Conservation (phyloP, 805 yeast genomes). For the Saitoella complicata region DNA sequence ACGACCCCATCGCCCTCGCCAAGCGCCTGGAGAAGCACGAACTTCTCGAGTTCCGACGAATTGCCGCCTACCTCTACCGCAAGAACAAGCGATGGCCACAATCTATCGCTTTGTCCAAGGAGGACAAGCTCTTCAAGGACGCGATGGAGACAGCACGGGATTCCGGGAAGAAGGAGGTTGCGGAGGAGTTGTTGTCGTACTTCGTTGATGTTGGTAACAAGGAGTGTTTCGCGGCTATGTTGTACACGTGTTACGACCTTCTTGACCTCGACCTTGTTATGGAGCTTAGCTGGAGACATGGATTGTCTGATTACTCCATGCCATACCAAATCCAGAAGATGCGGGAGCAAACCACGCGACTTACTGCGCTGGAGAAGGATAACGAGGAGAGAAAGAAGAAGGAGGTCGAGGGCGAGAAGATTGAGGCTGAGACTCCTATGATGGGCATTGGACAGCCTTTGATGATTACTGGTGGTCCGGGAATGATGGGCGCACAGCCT, state of each 20-base stretch:
- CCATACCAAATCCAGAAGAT: slow-evolving; percentile 80
- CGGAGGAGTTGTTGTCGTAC: slow-evolving; percentile 74
- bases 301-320: slow-evolving; percentile 66
- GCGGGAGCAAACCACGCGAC: slow-evolving; percentile 56
- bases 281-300: slow-evolving; percentile 83
- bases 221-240: slow-evolving; percentile 82
- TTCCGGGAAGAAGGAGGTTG: slow-evolving; percentile 63
- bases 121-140: slow-evolving; percentile 88
- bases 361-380: slow-evolving; percentile 51
- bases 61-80: slow-evolving; percentile 85
- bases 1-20: slow-evolving; percentile 84
- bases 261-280: slow-evolving; percentile 68
- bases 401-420: slow-evolving; percentile 29
- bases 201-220: slow-evolving; percentile 94
- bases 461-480: slow-evolving; percentile 69
- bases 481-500: slow-evolving; percentile 16
- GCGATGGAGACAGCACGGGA: slow-evolving; percentile 82
- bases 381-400: slow-evolving; percentile 53
- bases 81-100: slow-evolving; percentile 88
- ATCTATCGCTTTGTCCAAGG: slow-evolving; percentile 73
- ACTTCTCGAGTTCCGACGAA: slow-evolving; percentile 82
- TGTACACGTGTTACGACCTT: slow-evolving; percentile 70
- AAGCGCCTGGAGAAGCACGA: slow-evolving; percentile 84
- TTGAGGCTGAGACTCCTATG: slow-evolving; percentile 29
- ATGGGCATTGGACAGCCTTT: slow-evolving; percentile 49